These are phyloP conservation scores for Aspergillus funiculosus DNA, from an alignment of 495 filamentous ascomycete species.

Conservation along the genomic window DNA sequence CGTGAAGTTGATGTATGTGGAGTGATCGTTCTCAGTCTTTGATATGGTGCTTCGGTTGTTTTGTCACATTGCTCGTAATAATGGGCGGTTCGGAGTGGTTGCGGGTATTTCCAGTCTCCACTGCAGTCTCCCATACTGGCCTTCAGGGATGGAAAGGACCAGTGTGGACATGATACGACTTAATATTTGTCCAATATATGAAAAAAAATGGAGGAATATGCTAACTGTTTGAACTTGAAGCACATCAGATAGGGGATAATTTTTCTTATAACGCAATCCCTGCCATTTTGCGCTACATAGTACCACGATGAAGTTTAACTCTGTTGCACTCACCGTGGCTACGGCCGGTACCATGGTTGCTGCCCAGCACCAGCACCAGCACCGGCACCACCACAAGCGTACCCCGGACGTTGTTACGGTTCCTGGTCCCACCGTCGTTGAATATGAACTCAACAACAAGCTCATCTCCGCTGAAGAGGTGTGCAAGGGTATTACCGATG, in stretches of 20 bases:
- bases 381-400: conserved; percentile 39
- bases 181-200: no score
- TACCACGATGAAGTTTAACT: conserved; percentile 43
- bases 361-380: conserved; percentile 43
- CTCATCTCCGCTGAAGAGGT: conserved; percentile 49
- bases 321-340: conserved; percentile 39
- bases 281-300: conserved; percentile 7
- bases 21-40: neutral
- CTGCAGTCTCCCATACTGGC: neutral
- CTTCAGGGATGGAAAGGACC: neutral
- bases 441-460: conserved; percentile 56
- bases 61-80: neutral
- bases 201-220: neutral
- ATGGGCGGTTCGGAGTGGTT: neutral
- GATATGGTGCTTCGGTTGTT: neutral
- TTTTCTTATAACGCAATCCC: neutral
- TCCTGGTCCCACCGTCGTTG: conserved; percentile 49
- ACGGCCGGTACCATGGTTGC: conserved; percentile 43
- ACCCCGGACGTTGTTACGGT: conserved; percentile 33
- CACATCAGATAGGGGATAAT: conserved; percentile 3
- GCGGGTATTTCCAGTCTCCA: neutral
- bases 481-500: conserved; percentile 55
- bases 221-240: neutral
- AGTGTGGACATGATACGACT: neutral
- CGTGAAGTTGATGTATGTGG: conserved; percentile 34